Evolutionary conservation across 371 early-diverging fungal species (phyloP).

Genomic region (Haplosporangium sp.): DNA sequence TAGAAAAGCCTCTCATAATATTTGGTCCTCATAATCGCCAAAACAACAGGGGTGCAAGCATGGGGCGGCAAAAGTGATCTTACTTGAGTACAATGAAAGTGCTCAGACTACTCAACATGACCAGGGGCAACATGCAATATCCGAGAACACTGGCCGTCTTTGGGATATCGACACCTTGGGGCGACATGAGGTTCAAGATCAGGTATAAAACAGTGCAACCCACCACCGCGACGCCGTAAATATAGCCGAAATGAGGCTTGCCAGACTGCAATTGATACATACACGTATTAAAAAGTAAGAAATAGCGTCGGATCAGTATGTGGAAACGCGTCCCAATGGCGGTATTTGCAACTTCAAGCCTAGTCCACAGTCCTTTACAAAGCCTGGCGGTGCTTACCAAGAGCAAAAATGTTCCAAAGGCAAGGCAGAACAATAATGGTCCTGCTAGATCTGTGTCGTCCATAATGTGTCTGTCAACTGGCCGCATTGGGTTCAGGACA

Average conservation of each 20-base stretch:
- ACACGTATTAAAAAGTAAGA: no score
- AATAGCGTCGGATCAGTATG: no score
- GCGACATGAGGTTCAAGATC: conserved; percentile 95
- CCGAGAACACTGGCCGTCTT: conserved; percentile 96
- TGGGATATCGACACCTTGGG: conserved; percentile 86
- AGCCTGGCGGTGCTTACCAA: no score
- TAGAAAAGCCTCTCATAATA: background rate
- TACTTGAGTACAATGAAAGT: conserved; percentile 31
- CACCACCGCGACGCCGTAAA: conserved; percentile 94
- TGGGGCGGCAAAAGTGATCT: background rate
- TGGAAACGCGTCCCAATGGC: background rate
- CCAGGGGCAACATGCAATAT: conserved; percentile 96
- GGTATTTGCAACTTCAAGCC: background rate
- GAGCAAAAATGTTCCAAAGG: conserved; percentile 91
- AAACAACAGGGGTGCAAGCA: no score
- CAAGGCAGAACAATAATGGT: conserved; percentile 89
- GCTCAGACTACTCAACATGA: conserved; percentile 80
- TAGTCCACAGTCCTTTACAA: no score
- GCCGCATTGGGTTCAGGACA: conserved; percentile 91
- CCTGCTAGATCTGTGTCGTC: conserved; percentile 96
- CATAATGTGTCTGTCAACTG: conserved; percentile 92
- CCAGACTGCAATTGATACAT: conserved; percentile 81
- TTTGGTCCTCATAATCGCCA: no score
- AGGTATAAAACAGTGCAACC: conserved; percentile 90
- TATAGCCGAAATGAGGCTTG: conserved; percentile 96